Evolutionary conservation across 192 early-diverging fungal genomes (phyloP).

Genomic region (Backusella luteola): DNA sequence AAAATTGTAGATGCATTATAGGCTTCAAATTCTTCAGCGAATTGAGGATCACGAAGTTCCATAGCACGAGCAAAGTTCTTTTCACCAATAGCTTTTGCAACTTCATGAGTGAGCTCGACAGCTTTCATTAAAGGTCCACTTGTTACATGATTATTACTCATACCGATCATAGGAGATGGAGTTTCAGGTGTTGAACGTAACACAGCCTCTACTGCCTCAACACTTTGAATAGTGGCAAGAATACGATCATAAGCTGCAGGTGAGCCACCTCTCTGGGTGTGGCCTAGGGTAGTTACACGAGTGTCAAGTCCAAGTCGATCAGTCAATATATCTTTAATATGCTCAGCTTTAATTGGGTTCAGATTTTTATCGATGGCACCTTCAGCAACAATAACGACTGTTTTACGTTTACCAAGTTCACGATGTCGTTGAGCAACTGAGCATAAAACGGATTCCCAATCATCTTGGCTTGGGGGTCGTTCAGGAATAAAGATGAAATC

Average conservation of each 20-base stretch:
- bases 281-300: conserved; percentile 90
- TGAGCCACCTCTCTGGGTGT: conserved; percentile 92
- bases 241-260: conserved; percentile 92
- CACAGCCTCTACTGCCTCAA: conserved; percentile 93
- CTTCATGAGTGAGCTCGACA: conserved; percentile 85
- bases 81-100: conserved; percentile 77
- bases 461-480: conserved; percentile 76
- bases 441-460: conserved; percentile 91
- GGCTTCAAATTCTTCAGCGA: conserved; percentile 62
- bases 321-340: conserved; percentile 79
- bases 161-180: conserved; percentile 92
- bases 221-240: conserved; percentile 87
- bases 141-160: conserved; percentile 85
- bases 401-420: conserved; percentile 81
- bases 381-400: conserved; percentile 91
- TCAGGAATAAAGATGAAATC: conserved; percentile 98
- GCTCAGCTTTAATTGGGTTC: conserved; percentile 82
- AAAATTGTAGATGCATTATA: conserved; percentile 61
- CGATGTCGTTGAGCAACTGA: conserved; percentile 64
- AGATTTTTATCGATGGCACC: conserved; percentile 90
- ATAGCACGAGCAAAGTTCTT: conserved; percentile 90
- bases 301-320: conserved; percentile 85
- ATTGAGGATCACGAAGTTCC: conserved; percentile 86
- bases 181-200: conserved; percentile 76
- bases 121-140: conserved; percentile 88